Percentiles rank a stretch among this genome's conserved stretches.
Conservation (phyloP, 2,329 filamentous ascomycete genomes). For the Ceratocystis smalleyi region DNA sequence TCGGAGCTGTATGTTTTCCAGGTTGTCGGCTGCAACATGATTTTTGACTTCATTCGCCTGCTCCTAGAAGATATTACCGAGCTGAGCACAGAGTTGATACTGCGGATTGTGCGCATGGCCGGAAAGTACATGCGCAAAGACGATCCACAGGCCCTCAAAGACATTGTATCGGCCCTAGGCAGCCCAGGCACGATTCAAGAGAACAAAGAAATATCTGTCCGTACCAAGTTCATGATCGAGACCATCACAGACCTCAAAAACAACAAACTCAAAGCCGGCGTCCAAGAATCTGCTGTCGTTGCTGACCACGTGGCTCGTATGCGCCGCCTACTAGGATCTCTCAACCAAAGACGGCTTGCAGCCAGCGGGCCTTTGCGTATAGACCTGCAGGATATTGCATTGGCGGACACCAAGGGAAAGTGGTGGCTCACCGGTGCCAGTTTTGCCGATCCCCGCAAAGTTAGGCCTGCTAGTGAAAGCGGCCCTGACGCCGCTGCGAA, state of each 20-base stretch:
- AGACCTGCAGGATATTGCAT: constrained; percentile 63
- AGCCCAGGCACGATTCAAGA: constrained; percentile 50
- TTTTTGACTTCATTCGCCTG: constrained; percentile 80
- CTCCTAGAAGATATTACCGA: constrained; percentile 65
- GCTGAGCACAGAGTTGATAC: constrained; percentile 70
- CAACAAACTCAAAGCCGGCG: constrained; percentile 68
- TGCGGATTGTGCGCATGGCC: constrained; percentile 68
- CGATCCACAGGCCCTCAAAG: constrained; percentile 73
- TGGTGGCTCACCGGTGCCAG: constrained; percentile 99
- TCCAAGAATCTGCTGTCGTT: constrained; percentile 52
- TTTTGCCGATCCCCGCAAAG: constrained; percentile 36
- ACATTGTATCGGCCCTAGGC: constrained; percentile 67
- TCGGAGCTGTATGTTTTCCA: constrained; percentile 87
- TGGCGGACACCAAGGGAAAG: constrained; percentile 76
- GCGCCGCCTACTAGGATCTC: constrained; percentile 68
- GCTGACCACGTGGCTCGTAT: constrained; percentile 76
- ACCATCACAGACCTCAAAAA: constrained; percentile 90
- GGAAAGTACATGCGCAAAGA: constrained; percentile 76
- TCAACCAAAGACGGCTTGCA: constrained; percentile 52
- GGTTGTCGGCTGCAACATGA: constrained; percentile 61
- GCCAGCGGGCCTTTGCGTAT: constrained; percentile 70
- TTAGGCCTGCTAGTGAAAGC: constrained; percentile 13
- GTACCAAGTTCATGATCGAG: constrained; percentile 95
- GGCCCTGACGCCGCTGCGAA: not conserved
- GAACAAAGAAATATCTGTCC: constrained; percentile 59